Conservation (phyloP, 768 basidiomycete species). For the Rhodosporidiobolus sp. region DNA sequence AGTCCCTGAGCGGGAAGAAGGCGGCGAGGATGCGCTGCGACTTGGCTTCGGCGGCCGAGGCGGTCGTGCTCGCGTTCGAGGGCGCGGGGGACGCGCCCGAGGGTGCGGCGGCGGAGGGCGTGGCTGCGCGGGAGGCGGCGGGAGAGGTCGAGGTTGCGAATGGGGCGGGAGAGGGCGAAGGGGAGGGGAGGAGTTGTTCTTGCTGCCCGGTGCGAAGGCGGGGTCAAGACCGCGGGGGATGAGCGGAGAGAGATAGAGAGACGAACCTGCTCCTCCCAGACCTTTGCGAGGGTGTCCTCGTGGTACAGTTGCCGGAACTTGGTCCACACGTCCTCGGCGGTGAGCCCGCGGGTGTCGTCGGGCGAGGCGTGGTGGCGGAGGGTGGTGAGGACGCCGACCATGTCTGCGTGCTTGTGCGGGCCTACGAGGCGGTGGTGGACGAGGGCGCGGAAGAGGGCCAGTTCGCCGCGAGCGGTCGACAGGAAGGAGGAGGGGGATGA, state of each 20-base stretch:
- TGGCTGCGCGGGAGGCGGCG: neutral
- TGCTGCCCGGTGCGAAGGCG: neutral
- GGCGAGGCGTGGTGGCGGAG: conserved; percentile 70
- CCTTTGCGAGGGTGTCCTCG: conserved; percentile 64
- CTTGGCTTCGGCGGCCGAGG: neutral
- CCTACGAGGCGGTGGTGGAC: conserved; percentile 80
- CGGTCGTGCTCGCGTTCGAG: neutral
- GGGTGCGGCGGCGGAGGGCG: neutral
- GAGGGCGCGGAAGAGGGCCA: conserved; percentile 76
- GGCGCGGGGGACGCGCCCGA: neutral
- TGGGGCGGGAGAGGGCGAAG: neutral
- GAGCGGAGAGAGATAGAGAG: neutral
- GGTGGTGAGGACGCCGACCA: conserved; percentile 67
- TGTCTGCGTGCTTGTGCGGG: conserved; percentile 75
- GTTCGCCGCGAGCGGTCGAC: conserved; percentile 73
- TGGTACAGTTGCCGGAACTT: conserved; percentile 71
- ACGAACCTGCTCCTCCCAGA: conserved; percentile 31
- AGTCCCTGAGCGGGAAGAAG: conserved; percentile 5
- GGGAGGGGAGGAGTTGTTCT: conserved; percentile 5
- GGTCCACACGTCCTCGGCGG: conserved; percentile 65
- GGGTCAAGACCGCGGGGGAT: neutral
- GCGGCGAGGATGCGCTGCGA: neutral
- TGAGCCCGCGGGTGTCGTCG: conserved; percentile 50
- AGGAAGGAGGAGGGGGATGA: conserved; percentile 48
- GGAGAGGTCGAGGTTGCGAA: neutral